Evolutionary conservation across 31 red algal genomes (phyloP).

Genomic region (Pterothamnion heteromorphum): DNA sequence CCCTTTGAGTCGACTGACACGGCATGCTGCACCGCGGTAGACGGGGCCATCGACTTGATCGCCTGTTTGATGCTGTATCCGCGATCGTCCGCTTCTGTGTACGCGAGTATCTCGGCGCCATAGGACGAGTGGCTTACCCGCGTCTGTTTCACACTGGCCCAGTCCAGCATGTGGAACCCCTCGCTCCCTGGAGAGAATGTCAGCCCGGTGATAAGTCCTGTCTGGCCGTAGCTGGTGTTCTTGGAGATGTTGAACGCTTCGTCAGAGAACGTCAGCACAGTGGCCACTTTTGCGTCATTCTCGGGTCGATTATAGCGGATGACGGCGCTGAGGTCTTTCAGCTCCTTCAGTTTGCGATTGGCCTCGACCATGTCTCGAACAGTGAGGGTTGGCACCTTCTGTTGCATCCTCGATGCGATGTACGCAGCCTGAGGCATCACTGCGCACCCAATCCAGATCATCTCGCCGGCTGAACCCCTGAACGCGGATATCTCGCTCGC

Average conservation of each 20-base stretch:
- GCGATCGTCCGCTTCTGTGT: slow-evolving; percentile 16
- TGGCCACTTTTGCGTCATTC: too few relatives aligned
- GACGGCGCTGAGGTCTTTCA: neutral
- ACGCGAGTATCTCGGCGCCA: slow-evolving; percentile 17
- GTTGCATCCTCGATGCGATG: neutral
- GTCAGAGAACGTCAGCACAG: neutral
- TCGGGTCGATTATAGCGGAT: neutral
- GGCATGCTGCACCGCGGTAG: too few relatives aligned
- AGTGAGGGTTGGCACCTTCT: neutral
- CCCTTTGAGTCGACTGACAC: too few relatives aligned
- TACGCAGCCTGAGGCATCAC: neutral
- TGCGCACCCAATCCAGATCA: neutral
- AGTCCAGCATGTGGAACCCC: neutral
- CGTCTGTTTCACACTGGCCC: neutral
- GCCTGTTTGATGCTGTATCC: neutral
- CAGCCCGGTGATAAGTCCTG: neutral
- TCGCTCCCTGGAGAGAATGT: neutral
- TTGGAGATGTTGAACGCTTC: neutral
- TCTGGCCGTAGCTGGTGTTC: neutral
- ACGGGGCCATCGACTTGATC: too few relatives aligned
- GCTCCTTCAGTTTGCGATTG: neutral
- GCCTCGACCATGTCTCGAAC: neutral
- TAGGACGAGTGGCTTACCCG: neutral
- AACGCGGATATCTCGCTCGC: neutral
- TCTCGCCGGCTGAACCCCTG: neutral